Evolutionary conservation across 1,284 basidiomycete genomes (phyloP).

Genomic region (Testicularia cyperi): DNA sequence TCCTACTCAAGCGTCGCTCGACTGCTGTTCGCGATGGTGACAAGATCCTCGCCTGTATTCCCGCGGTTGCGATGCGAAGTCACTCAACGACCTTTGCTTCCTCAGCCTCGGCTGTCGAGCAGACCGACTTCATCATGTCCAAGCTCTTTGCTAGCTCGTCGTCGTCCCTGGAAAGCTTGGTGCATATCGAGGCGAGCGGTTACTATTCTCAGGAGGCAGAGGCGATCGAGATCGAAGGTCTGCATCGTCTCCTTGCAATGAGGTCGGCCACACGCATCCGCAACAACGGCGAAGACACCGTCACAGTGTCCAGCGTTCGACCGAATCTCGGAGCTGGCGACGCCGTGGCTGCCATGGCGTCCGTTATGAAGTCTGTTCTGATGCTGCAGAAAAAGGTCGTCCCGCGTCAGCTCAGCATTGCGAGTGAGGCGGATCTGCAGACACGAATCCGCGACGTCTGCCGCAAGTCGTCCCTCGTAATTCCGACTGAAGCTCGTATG

Average conservation of each 20-base stretch:
- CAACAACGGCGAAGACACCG: background rate
- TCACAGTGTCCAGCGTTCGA: slow-evolving; percentile 27
- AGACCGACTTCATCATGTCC: slow-evolving; percentile 8
- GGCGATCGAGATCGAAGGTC: slow-evolving; percentile 28
- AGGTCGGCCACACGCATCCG: no score
- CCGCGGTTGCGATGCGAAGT: slow-evolving; percentile 14
- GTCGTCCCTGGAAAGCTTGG: slow-evolving; percentile 1
- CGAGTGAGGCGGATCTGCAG: slow-evolving; percentile 12
- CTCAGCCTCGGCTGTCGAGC: background rate
- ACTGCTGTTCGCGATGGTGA: slow-evolving; percentile 37
- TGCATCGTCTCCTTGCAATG: slow-evolving; percentile 4
- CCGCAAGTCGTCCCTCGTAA: slow-evolving; percentile 6
- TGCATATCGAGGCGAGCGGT: slow-evolving; percentile 37
- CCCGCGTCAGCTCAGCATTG: slow-evolving; percentile 21
- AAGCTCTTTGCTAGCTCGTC: background rate
- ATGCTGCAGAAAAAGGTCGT: slow-evolving; percentile 20
- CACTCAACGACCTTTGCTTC: slow-evolving; percentile 1
- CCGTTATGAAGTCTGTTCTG: slow-evolving; percentile 36
- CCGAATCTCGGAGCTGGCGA: slow-evolving; percentile 36
- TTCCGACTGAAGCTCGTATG: slow-evolving; percentile 9
- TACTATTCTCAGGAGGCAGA: slow-evolving; percentile 18
- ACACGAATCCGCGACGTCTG: slow-evolving; percentile 7
- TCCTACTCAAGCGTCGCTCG: slow-evolving; percentile 36
- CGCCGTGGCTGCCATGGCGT: slow-evolving; percentile 33
- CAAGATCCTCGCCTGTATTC: slow-evolving; percentile 28